A percentile compares a stretch with the other conserved stretches of the same genome.
These are phyloP conservation scores for Stentor coeruleus DNA, from an alignment of 73 alveolate species.

Conservation along the genomic window DNA sequence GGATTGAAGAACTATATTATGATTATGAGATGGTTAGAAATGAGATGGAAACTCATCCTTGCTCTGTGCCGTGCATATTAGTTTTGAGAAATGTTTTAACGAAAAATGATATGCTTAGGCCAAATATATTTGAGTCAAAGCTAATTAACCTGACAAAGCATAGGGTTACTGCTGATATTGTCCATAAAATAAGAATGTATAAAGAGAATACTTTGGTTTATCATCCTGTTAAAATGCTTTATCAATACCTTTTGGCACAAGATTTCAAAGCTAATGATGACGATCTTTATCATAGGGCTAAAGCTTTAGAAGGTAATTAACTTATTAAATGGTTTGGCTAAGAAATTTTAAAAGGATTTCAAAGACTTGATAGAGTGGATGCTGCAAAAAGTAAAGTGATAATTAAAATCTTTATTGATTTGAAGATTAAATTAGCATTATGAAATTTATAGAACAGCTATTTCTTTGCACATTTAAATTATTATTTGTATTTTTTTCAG, in stretches of 20 bases:
- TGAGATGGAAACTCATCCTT: slow-evolving; percentile 3
- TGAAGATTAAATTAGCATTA: too few relatives aligned
- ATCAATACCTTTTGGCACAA: slow-evolving; percentile 4
- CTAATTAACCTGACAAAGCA: slow-evolving; percentile 1
- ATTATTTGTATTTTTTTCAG: too few relatives aligned
- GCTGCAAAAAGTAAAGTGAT: too few relatives aligned
- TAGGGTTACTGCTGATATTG: not conserved
- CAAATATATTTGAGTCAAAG: not conserved
- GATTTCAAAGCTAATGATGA: not conserved
- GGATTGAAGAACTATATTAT: not conserved
- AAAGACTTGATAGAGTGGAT: too few relatives aligned
- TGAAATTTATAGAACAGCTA: too few relatives aligned
- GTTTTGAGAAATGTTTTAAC: not conserved
- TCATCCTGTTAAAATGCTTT: slow-evolving; percentile 5
- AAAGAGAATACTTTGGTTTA: not conserved
- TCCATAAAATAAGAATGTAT: not conserved
- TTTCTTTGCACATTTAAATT: too few relatives aligned
- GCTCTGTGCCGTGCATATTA: slow-evolving; percentile 3
- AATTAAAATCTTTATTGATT: too few relatives aligned
- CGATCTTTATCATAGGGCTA: not conserved
- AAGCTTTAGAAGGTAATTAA: not conserved
- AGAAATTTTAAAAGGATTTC: too few relatives aligned
- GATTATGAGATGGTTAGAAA: not conserved
- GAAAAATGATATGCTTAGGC: not conserved
- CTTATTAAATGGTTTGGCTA: too few relatives aligned